These are phyloP conservation scores for Allomyces macrogynus DNA, from an alignment of 192 early-diverging fungal genomes.

Conservation along the genomic window DNA sequence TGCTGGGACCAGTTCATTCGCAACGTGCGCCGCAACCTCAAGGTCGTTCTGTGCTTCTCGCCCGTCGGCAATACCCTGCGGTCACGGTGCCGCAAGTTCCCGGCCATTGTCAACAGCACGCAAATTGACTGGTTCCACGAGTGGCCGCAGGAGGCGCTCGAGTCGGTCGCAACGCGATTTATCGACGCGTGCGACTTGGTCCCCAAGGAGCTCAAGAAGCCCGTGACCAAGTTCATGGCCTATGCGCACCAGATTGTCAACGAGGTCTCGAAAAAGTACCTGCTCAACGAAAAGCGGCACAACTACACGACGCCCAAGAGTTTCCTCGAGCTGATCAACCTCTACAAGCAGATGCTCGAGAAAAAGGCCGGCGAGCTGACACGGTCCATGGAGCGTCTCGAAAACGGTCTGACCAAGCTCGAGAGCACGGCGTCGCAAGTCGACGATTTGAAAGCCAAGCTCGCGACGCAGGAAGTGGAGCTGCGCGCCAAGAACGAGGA, in stretches of 20 bases:
- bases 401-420: conserved; percentile 89
- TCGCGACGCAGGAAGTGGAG: conserved; percentile 68
- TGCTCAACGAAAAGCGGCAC: conserved; percentile 48
- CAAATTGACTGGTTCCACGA: conserved; percentile 99
- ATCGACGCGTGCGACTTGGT: conserved; percentile 78
- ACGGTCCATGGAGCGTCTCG: conserved; percentile 93
- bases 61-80: conserved; percentile 81
- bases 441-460: conserved; percentile 66
- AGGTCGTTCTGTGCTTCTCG: conserved; percentile 99
- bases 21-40: conserved; percentile 88
- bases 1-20: conserved; percentile 93
- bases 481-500: conserved; percentile 67
- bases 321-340: conserved; percentile 90
- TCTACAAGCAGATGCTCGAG: conserved; percentile 70
- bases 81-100: conserved; percentile 86
- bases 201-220: conserved; percentile 35
- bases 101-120: conserved; percentile 99
- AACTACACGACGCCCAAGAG: conserved; percentile 94
- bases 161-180: conserved; percentile 93
- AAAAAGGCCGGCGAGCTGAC: conserved; percentile 87
- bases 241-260: conserved; percentile 79
- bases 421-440: conserved; percentile 86
- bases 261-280: conserved; percentile 61
- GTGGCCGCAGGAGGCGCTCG: conserved; percentile 94
- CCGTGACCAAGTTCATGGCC: conserved; percentile 66